Conservation (phyloP, 78 protist genomes). For the Dictyostelium citrinum region DNA sequence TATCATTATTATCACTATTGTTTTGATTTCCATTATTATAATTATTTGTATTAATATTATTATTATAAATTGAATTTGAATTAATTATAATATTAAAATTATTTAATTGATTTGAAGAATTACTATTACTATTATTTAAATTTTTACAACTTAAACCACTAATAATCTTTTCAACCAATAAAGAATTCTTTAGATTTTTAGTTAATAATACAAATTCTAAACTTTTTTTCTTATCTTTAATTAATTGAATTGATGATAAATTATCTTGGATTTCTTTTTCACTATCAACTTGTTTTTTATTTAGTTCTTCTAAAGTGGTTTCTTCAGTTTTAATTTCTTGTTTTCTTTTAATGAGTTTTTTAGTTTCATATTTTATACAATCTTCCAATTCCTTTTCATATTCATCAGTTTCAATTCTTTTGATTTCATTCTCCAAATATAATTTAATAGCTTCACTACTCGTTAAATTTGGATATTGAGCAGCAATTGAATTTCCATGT, state of each 20-base stretch:
- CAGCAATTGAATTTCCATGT: not conserved
- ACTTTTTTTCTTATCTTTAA: constrained; percentile 3
- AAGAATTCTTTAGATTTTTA: not conserved
- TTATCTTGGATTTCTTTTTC: not conserved
- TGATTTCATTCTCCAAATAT: not conserved
- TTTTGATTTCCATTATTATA: not conserved
- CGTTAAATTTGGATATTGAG: not conserved
- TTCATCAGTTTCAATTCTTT: not conserved
- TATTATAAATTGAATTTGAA: not conserved
- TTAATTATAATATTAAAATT: not conserved
- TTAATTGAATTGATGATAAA: not conserved
- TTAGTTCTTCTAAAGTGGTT: not conserved
- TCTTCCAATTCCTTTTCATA: constrained; percentile 3
- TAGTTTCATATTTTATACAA: constrained; percentile 2
- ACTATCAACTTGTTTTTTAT: not conserved
- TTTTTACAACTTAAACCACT: not conserved
- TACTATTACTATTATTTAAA: not conserved
- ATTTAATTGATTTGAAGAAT: not conserved
- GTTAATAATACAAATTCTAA: not conserved
- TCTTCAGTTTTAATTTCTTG: not conserved
- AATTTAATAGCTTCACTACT: not conserved
- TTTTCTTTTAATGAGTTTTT: not conserved
- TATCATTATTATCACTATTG: not conserved
- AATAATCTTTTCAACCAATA: not conserved
- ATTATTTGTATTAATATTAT: not conserved